Percentiles rank a stretch among this genome's conserved stretches.
Conservation (phyloP, 2,329 filamentous ascomycete genomes). For the Xylariaceae sp. region DNA sequence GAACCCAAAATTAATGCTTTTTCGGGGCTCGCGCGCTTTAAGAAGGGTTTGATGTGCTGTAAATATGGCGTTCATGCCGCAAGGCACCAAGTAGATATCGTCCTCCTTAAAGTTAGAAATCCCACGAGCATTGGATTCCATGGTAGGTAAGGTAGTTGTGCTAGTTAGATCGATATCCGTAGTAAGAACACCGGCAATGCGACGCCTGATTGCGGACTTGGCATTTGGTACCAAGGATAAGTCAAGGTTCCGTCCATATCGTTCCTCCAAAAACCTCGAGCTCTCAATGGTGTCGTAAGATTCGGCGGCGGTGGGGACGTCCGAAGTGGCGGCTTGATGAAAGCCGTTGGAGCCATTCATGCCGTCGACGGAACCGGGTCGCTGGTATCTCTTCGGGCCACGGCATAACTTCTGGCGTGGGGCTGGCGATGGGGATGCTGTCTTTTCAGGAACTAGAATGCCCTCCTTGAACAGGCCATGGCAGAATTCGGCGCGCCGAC, state of each 20-base stretch:
- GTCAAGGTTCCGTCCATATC: conserved; percentile 90
- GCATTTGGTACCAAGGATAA: conserved; percentile 78
- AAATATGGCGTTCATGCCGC: conserved; percentile 95
- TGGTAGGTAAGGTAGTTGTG: conserved; percentile 55
- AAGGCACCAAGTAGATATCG: conserved; percentile 87
- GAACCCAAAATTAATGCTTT: conserved; percentile 94
- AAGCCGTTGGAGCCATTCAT: conserved; percentile 27
- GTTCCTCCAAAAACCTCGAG: conserved; percentile 84
- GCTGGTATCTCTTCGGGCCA: conserved; percentile 81
- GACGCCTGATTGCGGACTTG: conserved; percentile 79
- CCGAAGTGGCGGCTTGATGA: conserved; percentile 18
- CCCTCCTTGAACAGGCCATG: conserved; percentile 73
- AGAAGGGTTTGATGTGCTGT: conserved; percentile 79
- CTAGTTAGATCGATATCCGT: conserved; percentile 67
- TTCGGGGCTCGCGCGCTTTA: conserved; percentile 61
- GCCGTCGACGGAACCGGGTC: conserved; percentile 48
- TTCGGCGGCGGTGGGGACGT: conserved; percentile 26
- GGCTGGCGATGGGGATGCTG: conserved; percentile 29
- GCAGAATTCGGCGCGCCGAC: conserved; percentile 88
- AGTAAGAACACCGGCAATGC: conserved; percentile 85
- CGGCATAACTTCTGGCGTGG: conserved; percentile 53
- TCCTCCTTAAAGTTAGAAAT: conserved; percentile 73
- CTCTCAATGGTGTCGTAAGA: conserved; percentile 63
- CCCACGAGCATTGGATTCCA: conserved; percentile 54
- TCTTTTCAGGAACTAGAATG: conserved; percentile 47